Evolutionary conservation across 2,329 filamentous ascomycete species (phyloP).

Genomic region (Pestalotiopsis sp.): DNA sequence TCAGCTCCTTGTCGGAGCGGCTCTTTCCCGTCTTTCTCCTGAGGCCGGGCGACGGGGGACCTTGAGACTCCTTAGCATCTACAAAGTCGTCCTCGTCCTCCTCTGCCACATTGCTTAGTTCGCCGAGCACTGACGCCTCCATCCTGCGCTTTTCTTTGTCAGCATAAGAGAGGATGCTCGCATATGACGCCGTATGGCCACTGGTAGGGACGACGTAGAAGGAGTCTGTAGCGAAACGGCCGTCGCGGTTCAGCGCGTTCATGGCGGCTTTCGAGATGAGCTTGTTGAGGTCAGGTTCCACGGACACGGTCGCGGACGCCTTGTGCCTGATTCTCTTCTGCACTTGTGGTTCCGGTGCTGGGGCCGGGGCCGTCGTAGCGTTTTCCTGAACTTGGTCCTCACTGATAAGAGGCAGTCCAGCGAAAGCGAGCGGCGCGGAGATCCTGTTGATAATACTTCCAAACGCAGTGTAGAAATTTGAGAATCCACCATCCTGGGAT

Average conservation of each 20-base stretch:
- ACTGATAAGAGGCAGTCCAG: conserved; percentile 77
- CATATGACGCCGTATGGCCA: conserved; percentile 90
- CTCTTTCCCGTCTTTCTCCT: conserved; percentile 43
- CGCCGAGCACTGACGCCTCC: conserved; percentile 49
- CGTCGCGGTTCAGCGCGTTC: conserved; percentile 73
- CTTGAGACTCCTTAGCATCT: conserved; percentile 74
- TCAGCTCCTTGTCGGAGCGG: conserved; percentile 46
- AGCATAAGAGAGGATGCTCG: conserved; percentile 77
- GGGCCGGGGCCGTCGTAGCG: conserved; percentile 35
- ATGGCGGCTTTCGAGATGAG: conserved; percentile 87
- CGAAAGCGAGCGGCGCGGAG: conserved; percentile 89
- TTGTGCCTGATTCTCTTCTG: conserved; percentile 40
- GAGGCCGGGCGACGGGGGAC: conserved; percentile 43
- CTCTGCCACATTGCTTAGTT: conserved; percentile 39
- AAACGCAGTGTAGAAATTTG: conserved; percentile 90
- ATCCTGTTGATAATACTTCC: conserved; percentile 86
- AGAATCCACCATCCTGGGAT: conserved; percentile 75
- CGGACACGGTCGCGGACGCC: conserved; percentile 32
- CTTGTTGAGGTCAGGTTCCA: conserved; percentile 77
- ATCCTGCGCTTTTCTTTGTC: conserved; percentile 67
- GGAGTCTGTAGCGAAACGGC: conserved; percentile 67
- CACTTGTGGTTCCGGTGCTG: conserved; percentile 40
- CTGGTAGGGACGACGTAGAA: conserved; percentile 96
- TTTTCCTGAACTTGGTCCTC: conserved; percentile 44
- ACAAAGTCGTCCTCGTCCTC: conserved; percentile 87